A percentile compares a stretch with the other conserved stretches of the same genome.
Conservation (phyloP, 345 rosid genomes). For the Eucalyptus sp. region DNA sequence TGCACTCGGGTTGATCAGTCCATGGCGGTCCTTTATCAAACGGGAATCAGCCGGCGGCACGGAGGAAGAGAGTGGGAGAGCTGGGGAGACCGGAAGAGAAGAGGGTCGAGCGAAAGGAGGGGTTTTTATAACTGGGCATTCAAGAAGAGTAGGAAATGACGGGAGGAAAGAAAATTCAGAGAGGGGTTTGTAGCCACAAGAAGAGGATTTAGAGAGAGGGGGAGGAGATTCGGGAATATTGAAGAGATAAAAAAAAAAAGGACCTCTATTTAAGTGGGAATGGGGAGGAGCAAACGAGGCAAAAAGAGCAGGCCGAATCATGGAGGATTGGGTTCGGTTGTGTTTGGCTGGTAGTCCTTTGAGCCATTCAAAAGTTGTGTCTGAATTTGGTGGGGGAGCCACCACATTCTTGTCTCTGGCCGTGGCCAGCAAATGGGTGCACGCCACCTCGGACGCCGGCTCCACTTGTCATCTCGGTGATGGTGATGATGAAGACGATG, state of each 20-base stretch:
- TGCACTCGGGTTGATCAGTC: neutral
- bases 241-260: neutral
- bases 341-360: neutral
- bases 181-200: neutral
- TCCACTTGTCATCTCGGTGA: neutral
- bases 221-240: neutral
- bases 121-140: neutral
- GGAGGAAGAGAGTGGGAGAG: neutral
- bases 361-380: neutral
- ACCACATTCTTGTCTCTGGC: neutral
- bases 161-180: neutral
- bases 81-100: neutral
- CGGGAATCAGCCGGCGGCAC: neutral
- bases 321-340: neutral
- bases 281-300: neutral
- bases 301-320: neutral
- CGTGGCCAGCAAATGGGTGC: neutral
- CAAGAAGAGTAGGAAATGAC: neutral
- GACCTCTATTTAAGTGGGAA: neutral
- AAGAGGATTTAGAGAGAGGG: neutral
- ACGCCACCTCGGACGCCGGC: neutral
- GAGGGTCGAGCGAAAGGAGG: neutral
- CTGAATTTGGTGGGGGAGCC: neutral
- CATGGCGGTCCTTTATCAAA: conserved; percentile 7
- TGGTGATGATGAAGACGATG: neutral